A percentile compares a stretch with the other conserved stretches of the same genome.
These are phyloP conservation scores for carrot (Daucus carota) DNA, from an alignment of 129 eudicot species.

Conservation along the genomic window DNA sequence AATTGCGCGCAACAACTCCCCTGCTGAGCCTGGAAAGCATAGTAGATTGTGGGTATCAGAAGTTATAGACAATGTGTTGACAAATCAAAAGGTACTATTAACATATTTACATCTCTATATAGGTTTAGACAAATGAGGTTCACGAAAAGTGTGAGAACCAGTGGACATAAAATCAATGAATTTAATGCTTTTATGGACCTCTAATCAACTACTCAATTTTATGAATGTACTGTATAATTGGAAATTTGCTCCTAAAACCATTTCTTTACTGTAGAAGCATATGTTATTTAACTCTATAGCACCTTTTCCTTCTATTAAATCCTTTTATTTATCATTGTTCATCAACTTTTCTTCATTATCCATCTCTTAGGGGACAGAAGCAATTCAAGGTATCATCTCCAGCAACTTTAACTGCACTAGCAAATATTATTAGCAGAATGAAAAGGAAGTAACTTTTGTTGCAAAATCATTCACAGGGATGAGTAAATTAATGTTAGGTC, in stretches of 20 bases:
- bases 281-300: background rate
- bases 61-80: conserved; percentile 20
- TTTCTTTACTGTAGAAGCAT: too few species aligned
- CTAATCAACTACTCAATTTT: too few species aligned
- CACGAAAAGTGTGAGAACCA: too few species aligned
- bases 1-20: background rate
- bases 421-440: too few species aligned
- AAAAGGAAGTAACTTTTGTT: background rate
- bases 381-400: background rate
- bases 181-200: too few species aligned
- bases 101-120: too few species aligned
- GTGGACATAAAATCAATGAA: too few species aligned
- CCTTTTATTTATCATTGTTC: background rate
- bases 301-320: background rate
- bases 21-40: conserved; percentile 15
- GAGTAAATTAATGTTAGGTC: too few species aligned
- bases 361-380: background rate
- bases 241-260: background rate
- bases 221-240: too few species aligned
- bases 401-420: too few species aligned
- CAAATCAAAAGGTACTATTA: background rate
- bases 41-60: conserved; percentile 27
- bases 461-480: background rate
- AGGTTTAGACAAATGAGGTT: too few species aligned
- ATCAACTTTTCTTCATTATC: background rate